Percentiles rank a stretch among this genome's conserved stretches.
phyloP scores from a whole-genome alignment of 805 yeast species.

The Vanderwaltozyma verrucispora region DNA sequence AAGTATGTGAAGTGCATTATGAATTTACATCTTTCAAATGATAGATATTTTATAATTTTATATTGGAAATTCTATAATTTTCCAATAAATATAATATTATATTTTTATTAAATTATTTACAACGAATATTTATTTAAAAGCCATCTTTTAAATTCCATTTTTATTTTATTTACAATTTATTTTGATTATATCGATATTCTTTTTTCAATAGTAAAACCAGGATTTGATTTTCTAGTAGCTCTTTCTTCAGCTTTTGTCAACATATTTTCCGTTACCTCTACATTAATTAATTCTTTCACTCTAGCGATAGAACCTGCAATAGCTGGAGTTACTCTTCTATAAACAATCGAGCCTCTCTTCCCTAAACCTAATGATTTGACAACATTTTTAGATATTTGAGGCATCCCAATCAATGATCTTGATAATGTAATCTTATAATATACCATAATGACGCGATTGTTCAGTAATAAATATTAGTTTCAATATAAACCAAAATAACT shows the following conservation, averaged over 20 bases:
- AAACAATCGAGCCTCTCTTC: constrained; percentile 62
- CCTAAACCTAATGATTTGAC: constrained; percentile 65
- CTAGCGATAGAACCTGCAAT: constrained; percentile 76
- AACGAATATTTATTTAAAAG: neutral
- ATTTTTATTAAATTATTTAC: neutral
- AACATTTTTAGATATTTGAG: constrained; percentile 53
- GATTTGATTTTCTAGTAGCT: constrained; percentile 45
- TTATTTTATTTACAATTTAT: too few species aligned
- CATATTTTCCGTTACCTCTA: constrained; percentile 54
- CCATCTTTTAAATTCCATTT: too few species aligned
- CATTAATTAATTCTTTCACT: constrained; percentile 79
- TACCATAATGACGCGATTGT: constrained; percentile 1
- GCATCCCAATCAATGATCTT: constrained; percentile 80
- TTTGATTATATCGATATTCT: constrained; percentile 2
- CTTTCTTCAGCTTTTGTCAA: constrained; percentile 45
- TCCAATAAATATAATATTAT: too few species aligned
- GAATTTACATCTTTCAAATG: too few species aligned
- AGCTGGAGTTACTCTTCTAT: constrained; percentile 62
- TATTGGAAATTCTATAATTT: too few species aligned
- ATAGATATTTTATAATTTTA: too few species aligned
- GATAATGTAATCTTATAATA: constrained; percentile 62
- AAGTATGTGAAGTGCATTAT: too few species aligned
- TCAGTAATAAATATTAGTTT: too few species aligned
- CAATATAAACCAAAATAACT: too few species aligned
- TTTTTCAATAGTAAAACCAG: constrained; percentile 50